Evolutionary conservation across 2,329 filamentous ascomycete species (phyloP), one percentile per base, ranked within the genome.

Genomic region (Tolypocladium ovalisporum): DNA sequence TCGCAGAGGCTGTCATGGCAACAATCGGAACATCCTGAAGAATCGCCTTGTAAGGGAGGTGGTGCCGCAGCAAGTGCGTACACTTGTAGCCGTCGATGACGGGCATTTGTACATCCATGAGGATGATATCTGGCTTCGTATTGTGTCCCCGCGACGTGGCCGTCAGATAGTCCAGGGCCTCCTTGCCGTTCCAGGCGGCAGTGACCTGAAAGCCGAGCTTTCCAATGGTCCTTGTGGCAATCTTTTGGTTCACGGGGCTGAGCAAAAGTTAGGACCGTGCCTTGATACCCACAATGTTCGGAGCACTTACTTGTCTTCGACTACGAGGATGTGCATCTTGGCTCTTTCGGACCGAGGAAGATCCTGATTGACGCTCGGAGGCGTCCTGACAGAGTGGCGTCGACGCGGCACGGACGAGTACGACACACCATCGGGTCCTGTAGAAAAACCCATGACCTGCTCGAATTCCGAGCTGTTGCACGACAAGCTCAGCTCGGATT

Each of bases 1-100:
- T 90, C 0, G 88, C 88, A 4, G 84, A 88, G 5, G 87, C 88
- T 0, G 88, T 91, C 86, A 91, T 89, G n/a, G 88, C 88, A 40
- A 91, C 84, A 54, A 91, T 89, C 0, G 87, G 87, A 6, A 89
- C 84, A 49, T 84, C 76, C 56, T 79, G 76, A 4, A 83, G 75
- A 55, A 81, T 79, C 2, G 74, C 65, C 44, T 79, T 84, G 70
- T 88, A 90, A 0, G 86, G 84, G 1, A 79, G 67, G 62, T 88
- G 83, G 57, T 87, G 85, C 19, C 88, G 79, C 52, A 93, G 79
- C 24, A 87, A 78, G 63, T 90, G 87, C 0, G 88, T 92, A 47
- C 88, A 87, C 58, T 83, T 82, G 68, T 92, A 92, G 1, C 89
- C 89, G 64, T 92, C 89, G 60, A 90, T 83, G 42, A 90, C 82